phyloP scores from a whole-genome alignment of 306 rosid species.

The Carpinus viminea region DNA sequence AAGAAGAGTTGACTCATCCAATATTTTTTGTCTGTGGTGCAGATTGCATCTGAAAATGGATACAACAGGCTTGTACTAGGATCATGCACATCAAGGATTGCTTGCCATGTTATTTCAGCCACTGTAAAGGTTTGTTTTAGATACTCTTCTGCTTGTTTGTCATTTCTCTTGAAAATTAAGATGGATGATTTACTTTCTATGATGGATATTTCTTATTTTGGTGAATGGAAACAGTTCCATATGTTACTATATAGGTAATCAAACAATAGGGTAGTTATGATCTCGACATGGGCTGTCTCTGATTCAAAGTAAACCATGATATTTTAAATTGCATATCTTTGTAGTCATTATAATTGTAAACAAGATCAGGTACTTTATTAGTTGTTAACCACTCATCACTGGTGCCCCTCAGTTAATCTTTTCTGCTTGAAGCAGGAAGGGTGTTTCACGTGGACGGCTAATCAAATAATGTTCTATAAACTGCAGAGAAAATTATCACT shows the following conservation, averaged over 20 bases:
- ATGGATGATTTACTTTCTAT: background rate
- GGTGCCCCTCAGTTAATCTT: background rate
- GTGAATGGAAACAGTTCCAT: background rate
- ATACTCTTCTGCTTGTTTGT: background rate
- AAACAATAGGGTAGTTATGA: background rate
- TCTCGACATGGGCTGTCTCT: background rate
- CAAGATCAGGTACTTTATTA: background rate
- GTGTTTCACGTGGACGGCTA: background rate
- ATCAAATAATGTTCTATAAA: background rate
- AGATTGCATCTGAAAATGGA: conserved; percentile 72
- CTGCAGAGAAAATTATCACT: background rate
- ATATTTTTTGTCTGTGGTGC: conserved; percentile 17
- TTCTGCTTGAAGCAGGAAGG: background rate
- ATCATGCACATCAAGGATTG: conserved; percentile 82
- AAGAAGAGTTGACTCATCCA: background rate
- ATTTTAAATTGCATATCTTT: background rate
- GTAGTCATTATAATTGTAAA: background rate
- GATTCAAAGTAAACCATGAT: background rate
- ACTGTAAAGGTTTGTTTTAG: conserved; percentile 68
- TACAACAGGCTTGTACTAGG: conserved; percentile 81
- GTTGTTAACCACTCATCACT: background rate
- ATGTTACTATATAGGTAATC: background rate
- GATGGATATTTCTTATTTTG: background rate
- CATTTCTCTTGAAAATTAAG: background rate
- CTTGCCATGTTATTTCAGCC: conserved; percentile 78